Base-by-base conservation (phyloP, 1,139 yeast genomes). In the Wickerhamiella pararugosa region DNA sequence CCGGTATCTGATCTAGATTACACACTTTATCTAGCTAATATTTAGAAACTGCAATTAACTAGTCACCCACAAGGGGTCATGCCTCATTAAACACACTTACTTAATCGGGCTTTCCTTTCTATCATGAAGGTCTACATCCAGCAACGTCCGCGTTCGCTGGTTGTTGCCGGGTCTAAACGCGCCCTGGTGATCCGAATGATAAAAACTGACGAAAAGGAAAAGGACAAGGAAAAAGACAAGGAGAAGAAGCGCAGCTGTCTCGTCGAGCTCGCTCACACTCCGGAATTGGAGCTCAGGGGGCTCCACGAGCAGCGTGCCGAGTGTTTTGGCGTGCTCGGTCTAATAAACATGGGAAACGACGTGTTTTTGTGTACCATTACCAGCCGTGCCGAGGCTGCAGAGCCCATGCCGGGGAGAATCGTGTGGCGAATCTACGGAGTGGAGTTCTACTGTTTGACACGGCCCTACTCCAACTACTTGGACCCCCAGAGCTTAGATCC, bases 321-420 rank as follows among this genome's bases (percentile, higher is more conserved):
- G 26, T 70, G 82, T 15, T 69, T 66, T 52, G 98, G 99, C 1
- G 84, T 92, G 53, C 62, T 90, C 25, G 99, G 99, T 0, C 64
- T 92, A 39, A 79, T 87, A 34, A 74, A 74, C 47, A 69, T 83
- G 32, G 77, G 72, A 15, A 65, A 66, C 7, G 79, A 81, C 46
- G 72, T 77, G 1, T 90, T 76, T 54, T 63, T 90, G 27, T 82
- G 94, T 37, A 75, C 84, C 0, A 83, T 92, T 43, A 79, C 94
- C 0, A 80, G 86, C 0, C 68, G 75, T 34, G 63, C 75, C 1
- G 71, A 76, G 47, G 94, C 82, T n/a, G 98, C 98, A 1, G 66
- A 70, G 32, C 97, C 97, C 0, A 68, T 83, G 7, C 76, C 78
- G 0, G 74, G 75, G 34, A 94, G 90, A 56, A 70, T 84, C 2